Conservation (phyloP, 768 basidiomycete genomes). For the Panaeolus papilionaceus region DNA sequence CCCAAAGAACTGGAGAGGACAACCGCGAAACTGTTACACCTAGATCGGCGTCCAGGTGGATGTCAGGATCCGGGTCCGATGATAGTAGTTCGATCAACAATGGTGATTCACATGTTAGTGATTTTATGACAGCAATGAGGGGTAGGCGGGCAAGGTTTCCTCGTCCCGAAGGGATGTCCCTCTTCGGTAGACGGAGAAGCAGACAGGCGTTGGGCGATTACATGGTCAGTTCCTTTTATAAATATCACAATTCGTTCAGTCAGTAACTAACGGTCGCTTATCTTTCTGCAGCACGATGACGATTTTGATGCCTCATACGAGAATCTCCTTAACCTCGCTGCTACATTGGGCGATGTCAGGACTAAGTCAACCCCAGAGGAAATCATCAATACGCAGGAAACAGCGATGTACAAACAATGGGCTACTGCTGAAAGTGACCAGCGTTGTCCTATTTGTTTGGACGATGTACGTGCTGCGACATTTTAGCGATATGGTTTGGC, state of each 20-base stretch:
- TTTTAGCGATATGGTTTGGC: constrained; percentile 6
- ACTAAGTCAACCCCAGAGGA: constrained; percentile 68
- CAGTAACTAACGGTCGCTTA: neutral
- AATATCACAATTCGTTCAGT: constrained; percentile 19
- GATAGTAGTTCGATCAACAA: neutral
- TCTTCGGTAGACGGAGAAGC: constrained; percentile 19
- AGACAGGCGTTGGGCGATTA: constrained; percentile 47
- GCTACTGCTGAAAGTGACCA: constrained; percentile 66
- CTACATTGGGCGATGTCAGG: constrained; percentile 70
- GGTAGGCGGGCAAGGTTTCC: constrained; percentile 14
- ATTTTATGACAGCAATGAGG: constrained; percentile 16
- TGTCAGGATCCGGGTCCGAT: constrained; percentile 7
- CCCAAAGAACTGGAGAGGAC: constrained; percentile 1
- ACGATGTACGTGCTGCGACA: constrained; percentile 63
- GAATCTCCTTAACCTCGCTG: constrained; percentile 61
- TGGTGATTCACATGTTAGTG: constrained; percentile 12
- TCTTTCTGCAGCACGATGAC: constrained; percentile 64
- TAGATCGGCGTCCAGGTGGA: constrained; percentile 5
- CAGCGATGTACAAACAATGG: constrained; percentile 73
- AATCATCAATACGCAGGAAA: constrained; percentile 64
- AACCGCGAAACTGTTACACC: constrained; percentile 1
- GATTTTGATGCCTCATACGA: constrained; percentile 82
- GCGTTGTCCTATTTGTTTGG: constrained; percentile 85
- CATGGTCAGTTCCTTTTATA: constrained; percentile 49
- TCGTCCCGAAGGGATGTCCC: constrained; percentile 11